phyloP scores from a whole-genome alignment of 2,329 filamentous ascomycete species.

The Penicillium brasilianum region DNA sequence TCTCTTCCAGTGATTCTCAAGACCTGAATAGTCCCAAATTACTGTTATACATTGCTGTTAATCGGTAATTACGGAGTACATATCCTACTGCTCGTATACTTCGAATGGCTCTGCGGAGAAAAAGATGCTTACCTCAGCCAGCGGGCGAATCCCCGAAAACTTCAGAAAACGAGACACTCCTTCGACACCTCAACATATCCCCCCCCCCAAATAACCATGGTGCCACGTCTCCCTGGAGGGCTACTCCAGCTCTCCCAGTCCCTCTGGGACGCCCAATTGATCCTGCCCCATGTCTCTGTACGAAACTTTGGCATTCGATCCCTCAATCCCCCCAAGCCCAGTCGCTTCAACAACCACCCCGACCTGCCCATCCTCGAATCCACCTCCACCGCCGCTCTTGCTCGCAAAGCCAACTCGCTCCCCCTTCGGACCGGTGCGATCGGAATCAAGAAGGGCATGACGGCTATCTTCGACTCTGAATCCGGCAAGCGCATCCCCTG shows the following conservation, averaged over 20 bases:
- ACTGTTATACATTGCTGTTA: background rate
- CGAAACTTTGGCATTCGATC: slow-evolving; percentile 61
- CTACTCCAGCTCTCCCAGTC: slow-evolving; percentile 38
- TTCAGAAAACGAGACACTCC: slow-evolving; percentile 17
- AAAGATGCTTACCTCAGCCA: slow-evolving; percentile 12
- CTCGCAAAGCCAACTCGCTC: slow-evolving; percentile 62
- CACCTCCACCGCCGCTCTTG: slow-evolving; percentile 63
- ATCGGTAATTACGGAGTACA: too few species aligned
- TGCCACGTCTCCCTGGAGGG: slow-evolving; percentile 41
- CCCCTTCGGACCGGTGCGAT: slow-evolving; percentile 79
- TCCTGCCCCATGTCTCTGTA: slow-evolving; percentile 32
- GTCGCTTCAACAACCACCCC: slow-evolving; percentile 60
- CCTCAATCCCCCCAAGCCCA: slow-evolving; percentile 58
- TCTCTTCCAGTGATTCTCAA: background rate
- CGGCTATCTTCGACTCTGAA: slow-evolving; percentile 77
- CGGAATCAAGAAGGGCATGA: slow-evolving; percentile 94
- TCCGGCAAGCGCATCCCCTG: slow-evolving; percentile 79
- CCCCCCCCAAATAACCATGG: slow-evolving; percentile 33
- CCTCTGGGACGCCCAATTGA: slow-evolving; percentile 32
- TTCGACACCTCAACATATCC: slow-evolving; percentile 7
- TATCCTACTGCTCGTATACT: background rate
- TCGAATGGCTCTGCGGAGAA: background rate
- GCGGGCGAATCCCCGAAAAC: slow-evolving; percentile 25
- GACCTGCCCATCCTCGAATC: slow-evolving; percentile 59
- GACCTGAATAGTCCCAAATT: background rate